A percentile compares a stretch with the other conserved stretches of the same genome.
phyloP scores from a whole-genome alignment of 2,329 filamentous ascomycete species.

The Trichophyton simii region DNA sequence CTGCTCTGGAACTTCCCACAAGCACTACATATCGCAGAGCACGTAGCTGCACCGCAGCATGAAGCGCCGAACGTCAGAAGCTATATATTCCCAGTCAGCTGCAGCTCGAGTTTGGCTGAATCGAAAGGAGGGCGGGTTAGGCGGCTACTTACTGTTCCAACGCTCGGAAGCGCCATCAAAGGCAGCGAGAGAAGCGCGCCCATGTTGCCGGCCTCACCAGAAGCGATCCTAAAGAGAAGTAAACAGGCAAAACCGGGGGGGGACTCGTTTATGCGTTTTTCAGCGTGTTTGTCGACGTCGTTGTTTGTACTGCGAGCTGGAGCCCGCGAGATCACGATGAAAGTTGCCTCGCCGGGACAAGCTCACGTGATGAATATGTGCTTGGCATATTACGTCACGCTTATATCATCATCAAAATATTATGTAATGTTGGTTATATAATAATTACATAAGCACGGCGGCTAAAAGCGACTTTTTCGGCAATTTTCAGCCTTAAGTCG shows the following conservation, averaged over 20 bases:
- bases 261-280: too few relatives aligned
- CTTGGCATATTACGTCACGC: neutral
- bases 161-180: conserved; percentile 73
- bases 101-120: neutral
- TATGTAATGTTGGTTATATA: neutral
- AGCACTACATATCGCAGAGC: conserved; percentile 86
- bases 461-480: neutral
- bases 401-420: neutral
- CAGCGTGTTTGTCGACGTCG: too few relatives aligned
- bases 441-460: neutral
- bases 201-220: conserved; percentile 43
- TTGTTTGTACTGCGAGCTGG: neutral
- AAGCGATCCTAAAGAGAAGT: neutral
- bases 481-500: neutral
- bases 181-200: conserved; percentile 84
- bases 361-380: neutral
- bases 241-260: neutral
- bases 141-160: conserved; percentile 58
- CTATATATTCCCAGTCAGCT: conserved; percentile 4
- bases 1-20: conserved; percentile 97
- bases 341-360: neutral
- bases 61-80: conserved; percentile 53
- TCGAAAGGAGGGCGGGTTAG: neutral
- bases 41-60: conserved; percentile 93
- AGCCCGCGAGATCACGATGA: neutral